Evolutionary conservation across 495 filamentous ascomycete species (phyloP), one percentile per base, ranked within the genome.

Genomic region (Collariella sp.): DNA sequence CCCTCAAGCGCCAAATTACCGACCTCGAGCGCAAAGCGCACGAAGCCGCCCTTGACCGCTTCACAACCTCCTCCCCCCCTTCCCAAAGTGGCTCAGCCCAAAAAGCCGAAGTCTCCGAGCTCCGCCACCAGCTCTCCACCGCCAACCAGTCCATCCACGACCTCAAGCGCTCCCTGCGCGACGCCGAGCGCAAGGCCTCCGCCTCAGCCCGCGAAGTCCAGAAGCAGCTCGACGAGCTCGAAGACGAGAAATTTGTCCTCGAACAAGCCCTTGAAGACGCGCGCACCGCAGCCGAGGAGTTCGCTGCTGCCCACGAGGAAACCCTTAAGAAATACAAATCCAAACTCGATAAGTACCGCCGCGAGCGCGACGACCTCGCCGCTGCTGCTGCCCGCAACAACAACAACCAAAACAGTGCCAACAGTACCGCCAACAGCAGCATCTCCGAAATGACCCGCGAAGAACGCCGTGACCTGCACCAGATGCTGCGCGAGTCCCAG

Each of bases 171-270:
- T 62, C 70, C 13, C 62, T 73, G 6, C 62, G 65, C 20, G 67
- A 69, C 3, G 63, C 61, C 9, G 91, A 95, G 65, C 80, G 84
- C 65, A 91, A 88, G 20, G 85, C 88, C 0, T 72, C 94, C 12
- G 89, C 88, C 2, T 78, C 91, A 55, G 89, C 93, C 67, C 84
- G 80, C 3, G 80, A 95, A 43, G 83, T 95, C 33, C 80, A 90
- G 45, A 81, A 86, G 49, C 89, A 85, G 5, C 67, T 95, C 40
- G 88, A 95, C 64, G 89, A 95, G 63, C 72, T 95, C 12, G 91
- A 91, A 67, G 89, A 96, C 67, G 84, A 88, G 19, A 94, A 93
- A 69, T 84, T 94, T 19, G 89, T 85, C 0, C 76, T 95, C 12
- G 88, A 91, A 63, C 61, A 72, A 16, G 84, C 88, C 62, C 85